Percentiles rank a stretch among this genome's conserved stretches.
Evolutionary conservation across 1,139 yeast species (phyloP).

Genomic region (Magnusiomyces paraingens): DNA sequence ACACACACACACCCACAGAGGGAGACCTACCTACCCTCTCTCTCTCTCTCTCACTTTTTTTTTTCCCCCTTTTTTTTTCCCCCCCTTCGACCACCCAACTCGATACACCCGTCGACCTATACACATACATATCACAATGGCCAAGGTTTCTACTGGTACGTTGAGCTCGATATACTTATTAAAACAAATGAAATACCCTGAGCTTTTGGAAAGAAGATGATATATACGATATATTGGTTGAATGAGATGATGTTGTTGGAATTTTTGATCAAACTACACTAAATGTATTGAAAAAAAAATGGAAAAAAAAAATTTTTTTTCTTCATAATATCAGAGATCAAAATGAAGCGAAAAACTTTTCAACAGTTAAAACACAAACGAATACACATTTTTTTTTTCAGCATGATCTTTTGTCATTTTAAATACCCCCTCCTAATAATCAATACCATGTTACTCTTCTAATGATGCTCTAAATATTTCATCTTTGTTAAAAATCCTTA

Average conservation of each 20-base stretch:
- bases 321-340: too few species aligned
- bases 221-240: too few species aligned
- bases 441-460: neutral
- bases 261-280: too few species aligned
- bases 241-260: too few species aligned
- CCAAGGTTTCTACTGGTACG: conserved; percentile 34
- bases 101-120: conserved; percentile 14
- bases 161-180: conserved; percentile 7
- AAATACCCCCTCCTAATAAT: neutral
- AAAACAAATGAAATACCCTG: neutral
- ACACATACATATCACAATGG: conserved; percentile 26
- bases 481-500: neutral
- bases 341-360: too few species aligned
- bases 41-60: neutral
- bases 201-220: neutral
- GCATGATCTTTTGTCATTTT: neutral
- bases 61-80: conserved; percentile 1
- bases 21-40: conserved; percentile 2
- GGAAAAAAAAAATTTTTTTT: neutral
- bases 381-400: too few species aligned
- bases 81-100: conserved; percentile 2
- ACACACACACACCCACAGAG: too few species aligned
- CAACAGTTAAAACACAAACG: too few species aligned
- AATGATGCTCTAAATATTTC: neutral
- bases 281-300: too few species aligned